Conservation (phyloP, 352 stramenopile genomes). For the Pythium folliculosum region DNA sequence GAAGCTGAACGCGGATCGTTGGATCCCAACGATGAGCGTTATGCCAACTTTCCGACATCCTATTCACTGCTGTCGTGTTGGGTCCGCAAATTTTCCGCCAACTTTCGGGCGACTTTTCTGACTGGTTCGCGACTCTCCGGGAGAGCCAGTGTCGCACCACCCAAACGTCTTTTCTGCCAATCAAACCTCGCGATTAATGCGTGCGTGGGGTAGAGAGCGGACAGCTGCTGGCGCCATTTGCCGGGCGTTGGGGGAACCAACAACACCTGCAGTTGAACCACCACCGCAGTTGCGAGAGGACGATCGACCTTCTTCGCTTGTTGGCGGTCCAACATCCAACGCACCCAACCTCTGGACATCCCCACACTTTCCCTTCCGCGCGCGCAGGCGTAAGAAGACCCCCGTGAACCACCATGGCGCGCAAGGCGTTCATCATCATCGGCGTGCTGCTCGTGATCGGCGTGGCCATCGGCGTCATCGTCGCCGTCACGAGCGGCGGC, state of each 20-base stretch:
- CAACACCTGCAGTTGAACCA: constrained; percentile 3
- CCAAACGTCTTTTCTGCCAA: constrained; percentile 26
- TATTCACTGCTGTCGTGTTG: background rate
- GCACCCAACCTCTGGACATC: background rate
- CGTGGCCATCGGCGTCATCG: constrained; percentile 60
- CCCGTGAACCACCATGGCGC: constrained; percentile 28
- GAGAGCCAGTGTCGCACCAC: constrained; percentile 23
- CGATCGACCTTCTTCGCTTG: background rate
- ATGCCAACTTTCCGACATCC: background rate
- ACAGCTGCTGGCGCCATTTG: background rate
- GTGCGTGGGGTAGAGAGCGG: constrained; percentile 18
- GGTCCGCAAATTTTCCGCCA: constrained; percentile 15
- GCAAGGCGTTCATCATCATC: constrained; percentile 72
- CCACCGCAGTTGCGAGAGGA: constrained; percentile 11
- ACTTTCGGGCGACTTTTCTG: constrained; percentile 10
- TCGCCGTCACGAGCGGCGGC: constrained; percentile 52
- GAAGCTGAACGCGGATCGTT: background rate
- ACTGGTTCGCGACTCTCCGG: constrained; percentile 1
- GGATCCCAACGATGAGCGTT: background rate
- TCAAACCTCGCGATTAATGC: background rate
- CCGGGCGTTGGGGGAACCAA: background rate
- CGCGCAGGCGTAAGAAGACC: constrained; percentile 11
- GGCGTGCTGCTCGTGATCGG: constrained; percentile 72
- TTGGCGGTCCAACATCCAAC: constrained; percentile 19
- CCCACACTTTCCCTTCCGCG: constrained; percentile 12